These are phyloP conservation scores for Cinnamomum micranthum DNA, from an alignment of 164 flowering plant species.

Conservation along the genomic window DNA sequence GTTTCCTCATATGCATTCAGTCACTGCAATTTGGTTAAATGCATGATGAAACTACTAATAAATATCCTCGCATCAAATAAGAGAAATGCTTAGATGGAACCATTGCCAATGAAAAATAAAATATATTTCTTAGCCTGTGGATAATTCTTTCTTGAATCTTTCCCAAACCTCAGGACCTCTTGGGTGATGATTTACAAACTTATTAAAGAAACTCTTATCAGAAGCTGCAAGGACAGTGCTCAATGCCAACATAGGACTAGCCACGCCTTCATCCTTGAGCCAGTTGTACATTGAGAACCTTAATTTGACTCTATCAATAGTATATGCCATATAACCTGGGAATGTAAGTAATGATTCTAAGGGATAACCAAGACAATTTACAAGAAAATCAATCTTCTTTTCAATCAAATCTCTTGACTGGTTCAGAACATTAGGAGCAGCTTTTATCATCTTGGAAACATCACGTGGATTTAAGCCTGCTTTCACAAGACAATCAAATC, in stretches of 20 bases:
- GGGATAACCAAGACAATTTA: slow-evolving; percentile 53
- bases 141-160: slow-evolving; percentile 34
- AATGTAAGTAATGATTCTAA: slow-evolving; percentile 34
- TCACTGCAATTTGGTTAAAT: no score
- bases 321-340: slow-evolving; percentile 46
- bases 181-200: slow-evolving; percentile 55
- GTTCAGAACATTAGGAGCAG: slow-evolving; percentile 55
- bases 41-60: no score
- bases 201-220: slow-evolving; percentile 31
- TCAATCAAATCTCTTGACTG: slow-evolving; percentile 37
- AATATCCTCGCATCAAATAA: no score
- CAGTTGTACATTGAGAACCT: slow-evolving; percentile 59
- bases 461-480: slow-evolving; percentile 49
- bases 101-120: neutral
- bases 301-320: slow-evolving; percentile 41
- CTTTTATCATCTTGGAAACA: slow-evolving; percentile 47
- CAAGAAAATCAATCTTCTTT: slow-evolving; percentile 52
- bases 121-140: slow-evolving; percentile 10
- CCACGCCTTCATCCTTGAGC: slow-evolving; percentile 49
- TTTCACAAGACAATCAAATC: slow-evolving; percentile 57
- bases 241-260: slow-evolving; percentile 32
- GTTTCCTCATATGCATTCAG: no score
- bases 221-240: slow-evolving; percentile 50
- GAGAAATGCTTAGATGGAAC: no score
- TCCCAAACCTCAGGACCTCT: slow-evolving; percentile 58